Conservation (phyloP, 2,329 filamentous ascomycete genomes). For the Periglandula ipomoeae region DNA sequence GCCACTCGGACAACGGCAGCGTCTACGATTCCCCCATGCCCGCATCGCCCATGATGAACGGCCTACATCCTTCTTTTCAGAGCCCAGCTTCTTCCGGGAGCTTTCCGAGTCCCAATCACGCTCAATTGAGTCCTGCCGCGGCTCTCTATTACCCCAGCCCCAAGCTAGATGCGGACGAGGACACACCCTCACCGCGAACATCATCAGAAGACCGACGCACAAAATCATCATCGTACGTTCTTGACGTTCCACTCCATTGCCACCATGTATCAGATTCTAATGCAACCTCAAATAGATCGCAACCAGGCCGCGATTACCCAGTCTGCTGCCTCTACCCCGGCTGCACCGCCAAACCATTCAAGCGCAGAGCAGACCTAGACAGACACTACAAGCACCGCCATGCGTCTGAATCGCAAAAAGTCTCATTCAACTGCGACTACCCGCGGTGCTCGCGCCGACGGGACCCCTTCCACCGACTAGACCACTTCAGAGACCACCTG, state of each 20-base stretch:
- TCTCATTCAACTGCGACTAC: conserved; percentile 43
- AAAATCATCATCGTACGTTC: conserved; percentile 8
- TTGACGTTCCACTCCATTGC: background rate
- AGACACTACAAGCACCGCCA: conserved; percentile 44
- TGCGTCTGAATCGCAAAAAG: conserved; percentile 29
- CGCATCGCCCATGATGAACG: background rate
- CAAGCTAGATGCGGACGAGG: conserved; percentile 10
- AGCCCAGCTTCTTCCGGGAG: conserved; percentile 4
- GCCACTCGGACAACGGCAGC: conserved; percentile 3
- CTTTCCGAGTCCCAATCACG: conserved; percentile 1
- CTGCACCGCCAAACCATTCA: conserved; percentile 38
- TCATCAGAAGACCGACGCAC: conserved; percentile 8
- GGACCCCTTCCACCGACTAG: conserved; percentile 41
- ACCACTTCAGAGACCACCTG: conserved; percentile 49
- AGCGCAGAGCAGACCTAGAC: conserved; percentile 44
- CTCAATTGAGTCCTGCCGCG: conserved; percentile 7
- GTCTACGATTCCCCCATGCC: conserved; percentile 1
- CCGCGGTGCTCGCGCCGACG: conserved; percentile 33
- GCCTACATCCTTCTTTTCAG: background rate
- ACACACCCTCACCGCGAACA: conserved; percentile 9
- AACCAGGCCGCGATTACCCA: conserved; percentile 21
- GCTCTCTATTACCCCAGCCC: conserved; percentile 11
- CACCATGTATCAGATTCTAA: background rate
- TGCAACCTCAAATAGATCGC: conserved; percentile 5
- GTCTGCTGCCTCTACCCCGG: conserved; percentile 29